These are phyloP conservation scores for Asclepias syriaca DNA, from an alignment of 257 asterid species.

Conservation along the genomic window DNA sequence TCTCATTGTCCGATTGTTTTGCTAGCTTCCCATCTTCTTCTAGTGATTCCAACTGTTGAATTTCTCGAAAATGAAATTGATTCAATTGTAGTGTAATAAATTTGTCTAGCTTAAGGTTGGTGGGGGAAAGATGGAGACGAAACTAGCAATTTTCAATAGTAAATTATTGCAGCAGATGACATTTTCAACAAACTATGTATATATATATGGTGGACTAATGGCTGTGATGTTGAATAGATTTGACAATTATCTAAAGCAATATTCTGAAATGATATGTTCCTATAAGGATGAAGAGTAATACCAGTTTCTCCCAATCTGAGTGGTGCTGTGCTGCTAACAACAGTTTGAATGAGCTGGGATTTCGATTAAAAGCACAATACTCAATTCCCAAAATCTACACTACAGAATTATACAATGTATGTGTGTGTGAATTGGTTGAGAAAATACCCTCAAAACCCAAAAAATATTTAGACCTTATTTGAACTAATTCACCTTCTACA, in stretches of 20 bases:
- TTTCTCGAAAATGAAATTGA: neutral
- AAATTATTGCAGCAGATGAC: neutral
- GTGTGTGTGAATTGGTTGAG: neutral
- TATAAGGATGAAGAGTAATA: neutral
- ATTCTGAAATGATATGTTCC: neutral
- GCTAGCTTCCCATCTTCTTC: conserved; percentile 23
- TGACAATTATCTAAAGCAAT: neutral
- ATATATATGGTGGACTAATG: neutral
- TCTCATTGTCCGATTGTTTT: conserved; percentile 7
- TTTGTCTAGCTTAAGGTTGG: neutral
- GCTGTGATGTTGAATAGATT: neutral
- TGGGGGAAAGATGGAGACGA: neutral
- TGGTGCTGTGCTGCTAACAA: neutral
- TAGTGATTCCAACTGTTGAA: conserved; percentile 36
- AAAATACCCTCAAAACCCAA: neutral
- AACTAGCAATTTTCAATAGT: neutral
- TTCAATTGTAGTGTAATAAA: neutral
- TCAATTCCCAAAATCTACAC: neutral
- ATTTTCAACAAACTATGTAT: neutral
- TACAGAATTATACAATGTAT: too few species aligned
- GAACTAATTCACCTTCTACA: too few species aligned
- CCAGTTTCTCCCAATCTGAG: neutral
- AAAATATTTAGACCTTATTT: neutral
- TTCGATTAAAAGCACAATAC: neutral
- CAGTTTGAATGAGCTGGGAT: neutral